Conservation (phyloP, 163 green algal species). For the Scenedesmus sp. region DNA sequence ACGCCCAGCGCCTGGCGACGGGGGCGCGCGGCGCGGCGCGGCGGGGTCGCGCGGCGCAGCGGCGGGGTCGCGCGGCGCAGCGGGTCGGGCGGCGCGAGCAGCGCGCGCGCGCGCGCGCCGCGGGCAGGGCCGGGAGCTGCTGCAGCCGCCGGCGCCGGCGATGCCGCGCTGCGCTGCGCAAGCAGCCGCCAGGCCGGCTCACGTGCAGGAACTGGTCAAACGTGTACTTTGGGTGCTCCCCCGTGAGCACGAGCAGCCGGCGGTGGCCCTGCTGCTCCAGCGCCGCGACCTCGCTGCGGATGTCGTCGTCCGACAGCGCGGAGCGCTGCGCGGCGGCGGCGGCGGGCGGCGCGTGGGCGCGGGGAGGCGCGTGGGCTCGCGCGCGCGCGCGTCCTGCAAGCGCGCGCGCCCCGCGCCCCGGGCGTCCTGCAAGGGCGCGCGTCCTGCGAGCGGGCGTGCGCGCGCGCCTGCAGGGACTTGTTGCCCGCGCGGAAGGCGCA, state of each 20-base stretch:
- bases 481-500: slow-evolving; percentile 71
- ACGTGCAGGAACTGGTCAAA: slow-evolving; percentile 74
- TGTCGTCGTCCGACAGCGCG: slow-evolving; percentile 53
- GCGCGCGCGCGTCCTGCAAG: too few relatives aligned
- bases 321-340: slow-evolving; percentile 47
- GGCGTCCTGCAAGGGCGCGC: too few relatives aligned
- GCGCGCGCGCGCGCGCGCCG: neutral
- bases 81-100: too few relatives aligned
- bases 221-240: slow-evolving; percentile 75
- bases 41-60: neutral
- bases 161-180: too few relatives aligned
- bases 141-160: too few relatives aligned
- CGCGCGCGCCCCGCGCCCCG: too few relatives aligned
- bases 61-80: too few relatives aligned
- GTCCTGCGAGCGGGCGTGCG: too few relatives aligned
- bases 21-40: neutral
- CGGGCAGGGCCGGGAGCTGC: neutral
- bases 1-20: slow-evolving; percentile 55
- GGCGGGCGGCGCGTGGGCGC: too few relatives aligned
- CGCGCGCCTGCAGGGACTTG: slow-evolving; percentile 56
- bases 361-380: too few relatives aligned
- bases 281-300: slow-evolving; percentile 59
- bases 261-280: slow-evolving; percentile 72
- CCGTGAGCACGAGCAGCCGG: slow-evolving; percentile 73
- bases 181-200: too few relatives aligned